Base-by-base conservation (phyloP, 1,139 yeast species). In the Eremothecium sinecaudum region DNA sequence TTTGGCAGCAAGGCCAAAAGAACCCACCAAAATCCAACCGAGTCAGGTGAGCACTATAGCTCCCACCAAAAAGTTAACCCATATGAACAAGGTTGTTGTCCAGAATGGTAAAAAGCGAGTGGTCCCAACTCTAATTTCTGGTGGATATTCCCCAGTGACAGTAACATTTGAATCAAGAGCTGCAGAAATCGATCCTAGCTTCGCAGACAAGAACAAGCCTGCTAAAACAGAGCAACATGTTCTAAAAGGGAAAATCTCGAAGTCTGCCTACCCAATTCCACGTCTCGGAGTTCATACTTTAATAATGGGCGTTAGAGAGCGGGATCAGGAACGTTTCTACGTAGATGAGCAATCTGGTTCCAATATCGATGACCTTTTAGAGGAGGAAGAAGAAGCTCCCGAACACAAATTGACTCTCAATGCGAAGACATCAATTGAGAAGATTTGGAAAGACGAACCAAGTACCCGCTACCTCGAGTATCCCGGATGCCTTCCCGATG, bases 71-170 rank as follows among this genome's bases (percentile, higher is more conserved):
- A 49, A 47, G 36, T 18, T 22, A 23, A 41, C 38, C 5, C 53
- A 48, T 31, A 36, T 58, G n/a, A 57, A 61, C 31, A 45, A 47
- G 18, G 46, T 52, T 5, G 51, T 47, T 3, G 40, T 52, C 4
- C 53, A 47, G 23, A 58, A 79, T 28, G 97, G 97, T 10, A 79
- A 77, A 51, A 86, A 86, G 47, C 64, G 96, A 43, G 90, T 90
- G 2, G 75, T 94, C 0, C 97, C 98, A 1, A 67, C 78, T 35
- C 62, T 87, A n/a, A 69, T 87, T 2, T 72, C 87, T 0, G 56
- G 71, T 1, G 62, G 75, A 9, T 48, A 61, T 9, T 43, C 63
- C 4, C 41, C 59, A 8, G 7, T 13, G 7, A 23, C 7, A 5
- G 12, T 24, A 6, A 19, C n/a, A 2, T 28, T 15, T n/a, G 18